These are phyloP conservation scores for Phytopythium boreale DNA, from an alignment of 352 stramenopile genomes.

Conservation along the genomic window DNA sequence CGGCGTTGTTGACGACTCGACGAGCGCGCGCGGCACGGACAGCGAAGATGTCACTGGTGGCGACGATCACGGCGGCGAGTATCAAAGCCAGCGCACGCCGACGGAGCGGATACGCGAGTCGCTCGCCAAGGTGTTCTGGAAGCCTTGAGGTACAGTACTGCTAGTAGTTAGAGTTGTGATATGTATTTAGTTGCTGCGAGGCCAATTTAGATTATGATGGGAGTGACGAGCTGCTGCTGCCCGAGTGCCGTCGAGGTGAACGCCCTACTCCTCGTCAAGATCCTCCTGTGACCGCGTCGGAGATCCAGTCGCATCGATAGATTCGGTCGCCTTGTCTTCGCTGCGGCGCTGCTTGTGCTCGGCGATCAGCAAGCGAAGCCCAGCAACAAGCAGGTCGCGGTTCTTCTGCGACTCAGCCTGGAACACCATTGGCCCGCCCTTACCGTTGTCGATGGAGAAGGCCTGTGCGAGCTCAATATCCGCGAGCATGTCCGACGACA, in stretches of 20 bases:
- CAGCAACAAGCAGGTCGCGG: constrained; percentile 62
- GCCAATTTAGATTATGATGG: neutral
- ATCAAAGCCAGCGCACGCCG: constrained; percentile 33
- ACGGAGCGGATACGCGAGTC: constrained; percentile 34
- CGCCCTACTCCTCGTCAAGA: neutral
- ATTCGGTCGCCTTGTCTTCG: neutral
- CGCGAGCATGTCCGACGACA: constrained; percentile 20
- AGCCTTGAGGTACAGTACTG: constrained; percentile 9
- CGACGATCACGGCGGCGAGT: constrained; percentile 37
- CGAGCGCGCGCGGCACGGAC: constrained; percentile 19
- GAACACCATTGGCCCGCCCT: constrained; percentile 50
- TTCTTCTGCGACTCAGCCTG: constrained; percentile 64
- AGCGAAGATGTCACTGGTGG: constrained; percentile 34
- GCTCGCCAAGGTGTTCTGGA: constrained; percentile 34
- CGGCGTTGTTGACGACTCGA: constrained; percentile 17
- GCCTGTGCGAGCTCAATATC: constrained; percentile 19
- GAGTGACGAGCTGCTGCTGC: neutral
- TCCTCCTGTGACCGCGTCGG: neutral
- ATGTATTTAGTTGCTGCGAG: constrained; percentile 24
- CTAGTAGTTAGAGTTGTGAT: constrained; percentile 11
- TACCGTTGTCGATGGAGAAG: constrained; percentile 64
- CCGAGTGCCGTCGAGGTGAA: neutral
- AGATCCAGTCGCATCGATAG: neutral
- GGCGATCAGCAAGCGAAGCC: constrained; percentile 52
- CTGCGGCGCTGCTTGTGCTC: constrained; percentile 41